Evolutionary conservation across 345 rosid species (phyloP).

Genomic region (Boechera retrofracta): DNA sequence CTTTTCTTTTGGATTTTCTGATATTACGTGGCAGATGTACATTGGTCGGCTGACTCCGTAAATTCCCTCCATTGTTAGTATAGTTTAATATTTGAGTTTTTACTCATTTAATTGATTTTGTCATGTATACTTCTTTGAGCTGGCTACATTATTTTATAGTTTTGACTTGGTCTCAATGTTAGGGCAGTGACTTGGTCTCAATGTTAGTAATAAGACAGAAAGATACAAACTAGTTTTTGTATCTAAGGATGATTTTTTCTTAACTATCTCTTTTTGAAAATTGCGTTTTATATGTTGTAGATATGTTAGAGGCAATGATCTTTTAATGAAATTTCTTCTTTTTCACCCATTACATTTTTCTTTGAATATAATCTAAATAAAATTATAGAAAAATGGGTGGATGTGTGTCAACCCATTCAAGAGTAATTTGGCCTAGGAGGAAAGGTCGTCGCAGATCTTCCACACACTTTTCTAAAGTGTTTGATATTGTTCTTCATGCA

Average conservation of each 20-base stretch:
- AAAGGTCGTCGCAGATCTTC: conserved; percentile 48
- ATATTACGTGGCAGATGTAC: conserved; percentile 10
- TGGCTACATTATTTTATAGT: conserved; percentile 29
- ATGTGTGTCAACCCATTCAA: conserved; percentile 70
- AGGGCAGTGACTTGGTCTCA: no score
- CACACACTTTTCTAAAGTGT: conserved; percentile 52
- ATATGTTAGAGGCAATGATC: conserved; percentile 14
- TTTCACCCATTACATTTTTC: not conserved
- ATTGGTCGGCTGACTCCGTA: not conserved
- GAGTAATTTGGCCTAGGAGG: no score
- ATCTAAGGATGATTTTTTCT: not conserved
- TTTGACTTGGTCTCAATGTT: conserved; percentile 32
- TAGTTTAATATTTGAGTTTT: not conserved
- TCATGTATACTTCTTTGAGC: conserved; percentile 28
- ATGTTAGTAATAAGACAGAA: no score
- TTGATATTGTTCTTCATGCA: conserved; percentile 48
- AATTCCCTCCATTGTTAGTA: not conserved
- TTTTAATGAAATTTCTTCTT: not conserved
- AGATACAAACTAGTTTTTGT: no score
- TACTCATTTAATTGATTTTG: conserved; percentile 33
- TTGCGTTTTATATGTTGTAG: conserved; percentile 1
- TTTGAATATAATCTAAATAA: conserved; percentile 44
- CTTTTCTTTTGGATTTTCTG: not conserved
- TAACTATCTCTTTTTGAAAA: not conserved
- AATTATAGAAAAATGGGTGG: conserved; percentile 64